Evolutionary conservation across 1,284 basidiomycete species (phyloP).

Genomic region (Ceratobasidium sp.): DNA sequence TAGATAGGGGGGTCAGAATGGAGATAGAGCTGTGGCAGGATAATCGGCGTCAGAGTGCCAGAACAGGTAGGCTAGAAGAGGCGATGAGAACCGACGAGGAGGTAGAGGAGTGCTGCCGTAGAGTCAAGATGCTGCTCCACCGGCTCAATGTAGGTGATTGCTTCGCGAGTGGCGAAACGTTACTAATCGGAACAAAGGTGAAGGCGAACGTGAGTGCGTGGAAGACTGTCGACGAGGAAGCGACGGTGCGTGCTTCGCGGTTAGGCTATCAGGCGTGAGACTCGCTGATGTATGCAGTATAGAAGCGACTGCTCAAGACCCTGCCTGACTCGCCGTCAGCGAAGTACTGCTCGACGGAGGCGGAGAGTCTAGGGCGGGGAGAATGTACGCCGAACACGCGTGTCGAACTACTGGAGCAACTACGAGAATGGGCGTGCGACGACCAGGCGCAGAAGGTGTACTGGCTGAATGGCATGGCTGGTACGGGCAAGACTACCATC

Average conservation of each 20-base stretch:
- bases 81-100: no score
- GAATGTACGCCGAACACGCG: conserved; percentile 12
- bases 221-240: neutral
- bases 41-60: neutral
- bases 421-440: neutral
- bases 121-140: no score
- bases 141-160: neutral
- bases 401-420: neutral
- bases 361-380: neutral
- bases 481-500: conserved; percentile 10
- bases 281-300: no score
- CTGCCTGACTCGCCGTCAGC: neutral
- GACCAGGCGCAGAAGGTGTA: neutral
- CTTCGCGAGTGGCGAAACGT: neutral
- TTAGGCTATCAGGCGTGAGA: no score
- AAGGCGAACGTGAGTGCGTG: neutral
- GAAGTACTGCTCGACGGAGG: neutral
- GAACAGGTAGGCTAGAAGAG: no score
- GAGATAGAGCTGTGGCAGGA: no score
- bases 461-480: conserved; percentile 39
- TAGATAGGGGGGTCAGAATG: no score
- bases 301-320: neutral
- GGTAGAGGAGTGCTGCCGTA: no score
- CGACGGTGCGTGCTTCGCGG: neutral
- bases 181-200: neutral